A percentile compares a stretch with the other conserved stretches of the same genome.
Conservation (phyloP, 2,329 filamentous ascomycete species). For the Aspergillus sp. region DNA sequence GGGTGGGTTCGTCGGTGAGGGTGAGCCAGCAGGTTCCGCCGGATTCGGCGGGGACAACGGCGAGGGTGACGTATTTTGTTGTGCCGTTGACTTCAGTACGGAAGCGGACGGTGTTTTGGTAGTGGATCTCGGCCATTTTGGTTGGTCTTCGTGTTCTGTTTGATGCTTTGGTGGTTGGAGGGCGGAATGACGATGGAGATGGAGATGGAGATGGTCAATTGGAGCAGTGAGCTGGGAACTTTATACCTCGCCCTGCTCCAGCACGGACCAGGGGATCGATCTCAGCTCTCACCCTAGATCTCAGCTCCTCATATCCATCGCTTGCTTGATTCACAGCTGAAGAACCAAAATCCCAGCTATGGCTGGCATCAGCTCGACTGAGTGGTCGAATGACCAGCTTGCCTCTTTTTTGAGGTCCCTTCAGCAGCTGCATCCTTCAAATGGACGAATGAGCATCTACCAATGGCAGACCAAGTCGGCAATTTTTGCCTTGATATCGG, state of each 20-base stretch:
- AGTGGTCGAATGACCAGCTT: not conserved
- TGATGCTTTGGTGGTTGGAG: not conserved
- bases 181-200: not conserved
- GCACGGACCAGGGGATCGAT: not conserved
- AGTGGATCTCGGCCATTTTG: not conserved
- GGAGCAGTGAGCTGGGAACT: not conserved
- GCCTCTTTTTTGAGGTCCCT: not conserved
- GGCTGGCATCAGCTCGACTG: not conserved
- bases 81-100: not conserved
- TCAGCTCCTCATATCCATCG: not conserved
- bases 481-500: not conserved
- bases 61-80: not conserved
- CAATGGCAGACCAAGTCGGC: not conserved
- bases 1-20: not conserved
- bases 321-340: not conserved
- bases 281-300: not conserved
- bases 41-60: not conserved
- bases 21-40: constrained; percentile 4
- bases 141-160: not conserved
- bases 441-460: not conserved
- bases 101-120: not conserved
- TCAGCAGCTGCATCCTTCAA: not conserved
- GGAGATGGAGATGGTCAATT: not conserved
- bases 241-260: not conserved
- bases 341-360: not conserved